Evolutionary conservation across 768 basidiomycete species (phyloP).

Genomic region (Podaxis sp.): DNA sequence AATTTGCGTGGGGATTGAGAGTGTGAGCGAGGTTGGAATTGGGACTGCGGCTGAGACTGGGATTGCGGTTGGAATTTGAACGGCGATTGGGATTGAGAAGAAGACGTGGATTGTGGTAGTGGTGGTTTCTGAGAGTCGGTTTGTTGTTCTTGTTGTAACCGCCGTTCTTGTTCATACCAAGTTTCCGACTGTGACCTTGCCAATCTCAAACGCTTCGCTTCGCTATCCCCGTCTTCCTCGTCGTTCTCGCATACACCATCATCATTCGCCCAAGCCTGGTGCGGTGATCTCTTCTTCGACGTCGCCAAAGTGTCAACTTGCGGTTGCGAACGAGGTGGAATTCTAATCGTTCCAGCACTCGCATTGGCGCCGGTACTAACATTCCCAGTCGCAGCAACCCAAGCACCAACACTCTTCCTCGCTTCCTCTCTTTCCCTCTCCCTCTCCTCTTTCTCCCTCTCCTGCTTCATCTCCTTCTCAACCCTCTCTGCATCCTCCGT

Average conservation of each 20-base stretch:
- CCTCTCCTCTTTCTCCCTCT: conserved; percentile 5
- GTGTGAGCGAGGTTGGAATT: neutral
- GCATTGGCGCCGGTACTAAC: neutral
- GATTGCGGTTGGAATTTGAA: neutral
- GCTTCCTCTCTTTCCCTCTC: conserved; percentile 9
- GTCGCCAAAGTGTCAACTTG: neutral
- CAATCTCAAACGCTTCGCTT: conserved; percentile 10
- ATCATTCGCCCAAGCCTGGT: conserved; percentile 14
- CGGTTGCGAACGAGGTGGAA: neutral
- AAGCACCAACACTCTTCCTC: neutral
- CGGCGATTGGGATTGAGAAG: neutral
- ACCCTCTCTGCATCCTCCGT: neutral
- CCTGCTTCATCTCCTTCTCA: neutral
- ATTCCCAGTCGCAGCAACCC: neutral
- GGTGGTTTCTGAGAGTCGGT: neutral
- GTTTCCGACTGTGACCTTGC: conserved; percentile 11
- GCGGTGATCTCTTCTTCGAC: conserved; percentile 11
- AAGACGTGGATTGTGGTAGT: neutral
- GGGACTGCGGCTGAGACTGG: neutral
- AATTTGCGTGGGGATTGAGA: neutral
- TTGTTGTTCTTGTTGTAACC: neutral
- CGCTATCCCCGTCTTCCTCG: neutral
- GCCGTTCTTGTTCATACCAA: conserved; percentile 7
- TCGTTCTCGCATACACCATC: neutral
- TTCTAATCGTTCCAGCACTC: neutral